Evolutionary conservation across 2,329 filamentous ascomycete species (phyloP), one percentile per base, ranked within the genome.

Genomic region (Cyclaneusma minus): DNA sequence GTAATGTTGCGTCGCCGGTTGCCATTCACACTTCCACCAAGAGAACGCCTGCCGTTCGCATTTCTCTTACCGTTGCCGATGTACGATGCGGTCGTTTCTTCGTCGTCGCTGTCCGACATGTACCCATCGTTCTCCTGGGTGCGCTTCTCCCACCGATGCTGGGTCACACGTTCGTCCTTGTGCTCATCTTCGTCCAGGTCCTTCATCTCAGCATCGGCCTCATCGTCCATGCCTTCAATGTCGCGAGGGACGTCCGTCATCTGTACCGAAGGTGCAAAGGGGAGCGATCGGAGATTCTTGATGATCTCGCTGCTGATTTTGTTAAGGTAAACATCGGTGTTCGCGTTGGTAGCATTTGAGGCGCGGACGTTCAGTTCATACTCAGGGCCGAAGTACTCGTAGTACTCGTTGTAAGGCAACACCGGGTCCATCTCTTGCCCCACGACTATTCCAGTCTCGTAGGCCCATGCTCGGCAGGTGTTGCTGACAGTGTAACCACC

Each of bases 331-430:
- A 84, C 72, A 27, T 69, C 63, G 29, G 81, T 78, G 46, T 93
- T 92, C 22, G 84, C 79, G 42, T 94, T 95, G 44, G 92, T 84
- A 58, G 89, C 82, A 35, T 84, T 87, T 8, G 77, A 80, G 1
- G 92, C 65, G 15, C 82, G 74, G 1, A 93, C 89, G 49, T 94
- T 89, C 5, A 98, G 66, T 35, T 83, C 77, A 42, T 87, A 92
- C 41, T 92, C 83, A 5, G 80, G 80, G 9, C 80, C 82, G 49
- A 95, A 98, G 45, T 93, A 92, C 64, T 75, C 69, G 48, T 95
- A 95, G 52, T 95, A 95, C 57, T 95, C 87, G 36, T 93, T 95
- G 52, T 84, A 95, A 1, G 87, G 87, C 21, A 95, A 62, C n/a
- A 80, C 74, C 4, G 77, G 65, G 7, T 71, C 66, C 65, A 95